phyloP scores from a whole-genome alignment of 768 basidiomycete genomes.

The Pisolithus microcarpus region DNA sequence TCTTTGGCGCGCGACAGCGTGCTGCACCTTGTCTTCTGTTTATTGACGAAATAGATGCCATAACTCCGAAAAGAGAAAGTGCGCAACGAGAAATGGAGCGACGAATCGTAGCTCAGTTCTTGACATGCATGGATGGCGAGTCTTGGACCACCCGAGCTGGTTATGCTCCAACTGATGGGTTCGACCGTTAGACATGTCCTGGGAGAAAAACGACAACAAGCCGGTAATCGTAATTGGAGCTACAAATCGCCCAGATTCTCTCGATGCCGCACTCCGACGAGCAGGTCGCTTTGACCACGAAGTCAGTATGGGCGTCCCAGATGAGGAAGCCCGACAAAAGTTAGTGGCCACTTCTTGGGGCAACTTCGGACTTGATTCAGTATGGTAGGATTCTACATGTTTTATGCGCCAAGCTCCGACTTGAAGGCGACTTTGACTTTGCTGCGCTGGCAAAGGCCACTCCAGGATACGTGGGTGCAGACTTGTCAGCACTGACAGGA shows the following conservation, averaged over 20 bases:
- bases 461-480: constrained; percentile 96
- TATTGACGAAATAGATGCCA: constrained; percentile 97
- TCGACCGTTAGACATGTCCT: constrained; percentile 75
- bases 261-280: constrained; percentile 87
- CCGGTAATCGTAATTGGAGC: constrained; percentile 94
- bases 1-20: constrained; percentile 38
- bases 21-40: constrained; percentile 91
- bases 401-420: constrained; percentile 71
- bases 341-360: constrained; percentile 31
- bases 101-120: constrained; percentile 92
- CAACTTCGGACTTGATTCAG: background rate
- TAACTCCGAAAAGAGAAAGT: constrained; percentile 95
- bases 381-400: constrained; percentile 77
- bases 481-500: constrained; percentile 82
- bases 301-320: constrained; percentile 96
- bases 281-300: constrained; percentile 97
- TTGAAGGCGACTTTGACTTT: constrained; percentile 88
- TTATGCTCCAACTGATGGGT: background rate
- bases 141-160: background rate
- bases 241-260: constrained; percentile 91
- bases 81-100: constrained; percentile 98
- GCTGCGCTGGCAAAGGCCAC: constrained; percentile 81
- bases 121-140: constrained; percentile 98
- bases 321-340: constrained; percentile 86
- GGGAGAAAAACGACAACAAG: constrained; percentile 90